Percentiles rank a stretch among this genome's conserved stretches.
phyloP scores from a whole-genome alignment of 306 rosid species.

The Quercus engelmannii region DNA sequence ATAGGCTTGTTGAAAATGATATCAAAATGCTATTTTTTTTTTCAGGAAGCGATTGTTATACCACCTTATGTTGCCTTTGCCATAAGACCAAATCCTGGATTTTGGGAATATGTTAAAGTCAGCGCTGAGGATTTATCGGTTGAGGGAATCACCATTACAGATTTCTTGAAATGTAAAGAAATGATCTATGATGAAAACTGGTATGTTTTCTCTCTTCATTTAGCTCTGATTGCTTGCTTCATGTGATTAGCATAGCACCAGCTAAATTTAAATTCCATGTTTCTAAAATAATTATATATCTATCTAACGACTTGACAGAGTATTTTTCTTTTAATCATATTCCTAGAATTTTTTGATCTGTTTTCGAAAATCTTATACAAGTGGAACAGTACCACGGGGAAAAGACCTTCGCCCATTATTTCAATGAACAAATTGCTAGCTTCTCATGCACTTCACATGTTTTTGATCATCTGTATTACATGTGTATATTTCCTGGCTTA shows the following conservation, averaged over 20 bases:
- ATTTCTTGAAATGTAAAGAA: conserved; percentile 69
- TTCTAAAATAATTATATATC: neutral
- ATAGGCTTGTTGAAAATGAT: no score
- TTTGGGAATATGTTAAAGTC: conserved; percentile 76
- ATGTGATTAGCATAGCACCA: neutral
- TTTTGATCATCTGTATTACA: neutral
- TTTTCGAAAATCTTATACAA: neutral
- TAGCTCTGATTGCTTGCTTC: neutral
- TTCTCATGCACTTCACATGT: neutral
- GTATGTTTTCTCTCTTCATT: conserved; percentile 27
- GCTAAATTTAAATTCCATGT: neutral
- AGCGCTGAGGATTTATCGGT: conserved; percentile 63
- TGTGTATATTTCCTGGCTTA: no score
- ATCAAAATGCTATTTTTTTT: neutral
- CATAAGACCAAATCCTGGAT: conserved; percentile 77
- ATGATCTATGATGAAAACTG: conserved; percentile 56
- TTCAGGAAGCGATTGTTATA: conserved; percentile 77
- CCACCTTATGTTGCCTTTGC: conserved; percentile 86
- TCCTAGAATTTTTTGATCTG: neutral
- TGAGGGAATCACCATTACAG: conserved; percentile 48
- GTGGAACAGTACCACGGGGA: neutral
- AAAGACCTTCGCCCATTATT: no score
- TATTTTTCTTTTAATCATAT: neutral
- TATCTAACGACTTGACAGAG: neutral
- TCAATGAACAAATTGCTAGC: neutral